These are phyloP conservation scores for Gigaspora rosea DNA, from an alignment of 192 early-diverging fungal species.

Conservation along the genomic window DNA sequence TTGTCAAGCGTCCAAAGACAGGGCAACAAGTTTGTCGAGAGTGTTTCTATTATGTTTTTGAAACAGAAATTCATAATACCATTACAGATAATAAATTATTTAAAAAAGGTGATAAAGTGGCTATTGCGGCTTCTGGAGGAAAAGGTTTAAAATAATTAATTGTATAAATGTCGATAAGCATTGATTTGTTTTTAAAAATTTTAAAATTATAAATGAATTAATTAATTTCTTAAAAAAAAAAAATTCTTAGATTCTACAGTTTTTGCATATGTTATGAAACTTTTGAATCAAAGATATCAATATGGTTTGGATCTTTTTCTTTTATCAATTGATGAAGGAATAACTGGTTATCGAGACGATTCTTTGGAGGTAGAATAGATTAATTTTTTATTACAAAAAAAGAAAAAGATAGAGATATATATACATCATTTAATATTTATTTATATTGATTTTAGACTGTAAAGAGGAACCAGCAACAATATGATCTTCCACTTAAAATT, in stretches of 20 bases:
- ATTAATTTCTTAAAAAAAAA: no score
- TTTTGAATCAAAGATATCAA: conserved; percentile 87
- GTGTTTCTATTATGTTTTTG: conserved; percentile 93
- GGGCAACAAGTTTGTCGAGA: conserved; percentile 83
- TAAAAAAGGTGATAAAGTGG: conserved; percentile 82
- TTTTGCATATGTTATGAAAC: conserved; percentile 91
- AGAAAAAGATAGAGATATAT: not conserved
- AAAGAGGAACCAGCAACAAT: conserved; percentile 93
- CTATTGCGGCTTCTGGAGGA: conserved; percentile 93
- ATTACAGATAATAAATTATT: conserved; percentile 85
- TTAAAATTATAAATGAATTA: no score
- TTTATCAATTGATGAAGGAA: conserved; percentile 97
- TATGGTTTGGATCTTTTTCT: conserved; percentile 91
- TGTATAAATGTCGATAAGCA: not conserved
- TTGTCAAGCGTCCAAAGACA: conserved; percentile 93
- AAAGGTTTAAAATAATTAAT: conserved; percentile 59
- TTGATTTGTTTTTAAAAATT: no score
- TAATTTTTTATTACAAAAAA: not conserved
- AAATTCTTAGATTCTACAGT: conserved; percentile 84
- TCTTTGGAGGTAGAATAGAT: conserved; percentile 66
- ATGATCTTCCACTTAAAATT: conserved; percentile 89
- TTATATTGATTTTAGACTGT: conserved; percentile 62
- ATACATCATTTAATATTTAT: not conserved
- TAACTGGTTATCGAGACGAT: conserved; percentile 96
- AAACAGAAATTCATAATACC: conserved; percentile 92